A percentile compares a stretch with the other conserved stretches of the same genome.
phyloP scores from a whole-genome alignment of 495 filamentous ascomycete genomes.

The Lasiosphaeria hispida region DNA sequence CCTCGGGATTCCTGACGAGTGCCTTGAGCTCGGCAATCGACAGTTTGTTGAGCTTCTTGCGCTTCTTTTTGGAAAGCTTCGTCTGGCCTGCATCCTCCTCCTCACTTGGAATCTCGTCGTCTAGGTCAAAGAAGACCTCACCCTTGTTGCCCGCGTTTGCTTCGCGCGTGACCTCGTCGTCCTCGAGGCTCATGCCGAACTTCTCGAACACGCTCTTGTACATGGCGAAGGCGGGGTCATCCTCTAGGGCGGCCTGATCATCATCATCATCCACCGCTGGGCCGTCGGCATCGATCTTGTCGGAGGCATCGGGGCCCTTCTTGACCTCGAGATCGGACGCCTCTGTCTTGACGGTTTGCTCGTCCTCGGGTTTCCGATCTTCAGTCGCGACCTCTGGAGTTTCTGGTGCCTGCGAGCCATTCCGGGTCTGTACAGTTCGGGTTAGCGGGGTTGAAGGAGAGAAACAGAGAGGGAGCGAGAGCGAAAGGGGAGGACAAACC shows the following conservation, averaged over 20 bases:
- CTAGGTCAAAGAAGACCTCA: constrained; percentile 80
- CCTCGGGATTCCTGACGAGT: constrained; percentile 83
- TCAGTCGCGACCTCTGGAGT: constrained; percentile 25
- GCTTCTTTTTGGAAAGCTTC: constrained; percentile 87
- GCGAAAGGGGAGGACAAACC: constrained; percentile 23
- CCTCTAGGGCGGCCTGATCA: constrained; percentile 50
- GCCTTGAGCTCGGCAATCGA: constrained; percentile 95
- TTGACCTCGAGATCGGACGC: constrained; percentile 39
- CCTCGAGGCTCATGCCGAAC: constrained; percentile 58
- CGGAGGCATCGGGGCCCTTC: constrained; percentile 32
- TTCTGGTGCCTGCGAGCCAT: constrained; percentile 25
- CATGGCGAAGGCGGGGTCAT: constrained; percentile 76
- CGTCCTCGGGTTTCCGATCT: constrained; percentile 36
- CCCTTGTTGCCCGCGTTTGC: constrained; percentile 76
- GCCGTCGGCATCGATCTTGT: constrained; percentile 45
- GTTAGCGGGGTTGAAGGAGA: constrained; percentile 12
- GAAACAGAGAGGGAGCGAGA: not conserved
- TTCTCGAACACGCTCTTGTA: constrained; percentile 77
- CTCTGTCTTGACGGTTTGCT: constrained; percentile 26
- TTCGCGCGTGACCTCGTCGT: constrained; percentile 55
- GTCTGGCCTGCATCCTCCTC: constrained; percentile 68
- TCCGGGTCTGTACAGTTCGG: constrained; percentile 15
- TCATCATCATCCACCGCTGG: constrained; percentile 37
- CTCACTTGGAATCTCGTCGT: constrained; percentile 84
- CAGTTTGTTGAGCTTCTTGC: constrained; percentile 85